These are phyloP conservation scores for Rhododendron mucronatum DNA, from an alignment of 148 eudicot genomes.

Conservation along the genomic window DNA sequence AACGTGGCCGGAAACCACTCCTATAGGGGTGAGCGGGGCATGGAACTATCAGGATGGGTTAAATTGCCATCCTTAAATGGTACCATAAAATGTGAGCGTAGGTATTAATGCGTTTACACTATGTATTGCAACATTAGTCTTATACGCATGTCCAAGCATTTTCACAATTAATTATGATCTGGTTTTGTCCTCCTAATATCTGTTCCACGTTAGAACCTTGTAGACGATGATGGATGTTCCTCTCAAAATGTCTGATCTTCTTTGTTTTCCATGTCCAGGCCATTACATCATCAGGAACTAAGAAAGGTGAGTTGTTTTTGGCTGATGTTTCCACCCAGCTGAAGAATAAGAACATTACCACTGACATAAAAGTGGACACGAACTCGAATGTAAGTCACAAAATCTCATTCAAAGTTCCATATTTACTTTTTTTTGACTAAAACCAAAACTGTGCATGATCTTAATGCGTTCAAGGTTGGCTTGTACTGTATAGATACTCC, in stretches of 20 bases:
- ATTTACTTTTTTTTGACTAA: not conserved
- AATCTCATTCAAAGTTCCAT: not conserved
- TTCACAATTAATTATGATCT: not conserved
- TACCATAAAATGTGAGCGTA: not conserved
- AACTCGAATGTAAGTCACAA: slow-evolving; percentile 61
- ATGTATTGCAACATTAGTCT: not conserved
- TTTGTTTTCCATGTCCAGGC: slow-evolving; percentile 34
- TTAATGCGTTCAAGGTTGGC: not conserved
- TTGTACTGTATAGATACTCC: not conserved
- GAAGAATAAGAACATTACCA: slow-evolving; percentile 65
- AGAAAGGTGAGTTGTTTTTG: slow-evolving; percentile 57
- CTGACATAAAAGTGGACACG: slow-evolving; percentile 83
- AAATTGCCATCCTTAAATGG: not conserved
- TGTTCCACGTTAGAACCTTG: not conserved
- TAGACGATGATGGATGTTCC: not conserved
- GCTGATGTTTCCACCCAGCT: slow-evolving; percentile 73
- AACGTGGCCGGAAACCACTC: not conserved
- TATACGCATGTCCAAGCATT: not conserved
- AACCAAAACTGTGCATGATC: not conserved
- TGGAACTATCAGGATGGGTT: not conserved
- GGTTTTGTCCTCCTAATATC: not conserved
- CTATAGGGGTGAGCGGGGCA: not conserved
- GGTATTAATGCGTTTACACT: not conserved
- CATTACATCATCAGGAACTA: slow-evolving; percentile 64
- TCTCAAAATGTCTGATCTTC: not conserved